Evolutionary conservation across 106 monocot genomes (phyloP).

Genomic region (Platanthera zijinensis): DNA sequence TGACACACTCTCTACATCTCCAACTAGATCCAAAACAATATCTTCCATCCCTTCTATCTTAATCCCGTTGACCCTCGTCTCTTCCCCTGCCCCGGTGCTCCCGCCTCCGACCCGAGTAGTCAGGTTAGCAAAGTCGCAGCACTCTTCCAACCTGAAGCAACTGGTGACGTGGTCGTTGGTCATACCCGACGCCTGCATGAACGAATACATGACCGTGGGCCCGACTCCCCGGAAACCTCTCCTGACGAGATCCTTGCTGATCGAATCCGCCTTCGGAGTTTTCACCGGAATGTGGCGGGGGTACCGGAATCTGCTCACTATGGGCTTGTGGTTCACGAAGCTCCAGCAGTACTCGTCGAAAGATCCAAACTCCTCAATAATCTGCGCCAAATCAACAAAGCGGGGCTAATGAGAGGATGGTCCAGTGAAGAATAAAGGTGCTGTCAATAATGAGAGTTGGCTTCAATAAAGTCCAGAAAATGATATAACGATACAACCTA

Average conservation of each 20-base stretch:
- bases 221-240: constrained; percentile 57
- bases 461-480: background rate
- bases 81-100: background rate
- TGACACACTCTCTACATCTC: background rate
- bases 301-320: constrained; percentile 32
- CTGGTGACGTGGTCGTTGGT: constrained; percentile 48
- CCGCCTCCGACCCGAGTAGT: background rate
- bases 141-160: constrained; percentile 34
- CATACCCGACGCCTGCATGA: constrained; percentile 61
- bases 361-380: constrained; percentile 62
- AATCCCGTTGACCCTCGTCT: background rate
- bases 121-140: background rate
- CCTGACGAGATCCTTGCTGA: constrained; percentile 60
- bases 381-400: constrained; percentile 21
- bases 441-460: background rate
- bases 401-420: background rate
- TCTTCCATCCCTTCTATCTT: background rate
- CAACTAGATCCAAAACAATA: background rate
- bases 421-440: background rate
- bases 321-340: constrained; percentile 54
- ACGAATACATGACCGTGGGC: constrained; percentile 56
- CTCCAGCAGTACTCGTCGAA: constrained; percentile 51
- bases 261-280: constrained; percentile 52
- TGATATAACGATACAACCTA: background rate
- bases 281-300: constrained; percentile 48